phyloP scores from a whole-genome alignment of 2,329 filamentous ascomycete genomes.

The Alternaria dauci region DNA sequence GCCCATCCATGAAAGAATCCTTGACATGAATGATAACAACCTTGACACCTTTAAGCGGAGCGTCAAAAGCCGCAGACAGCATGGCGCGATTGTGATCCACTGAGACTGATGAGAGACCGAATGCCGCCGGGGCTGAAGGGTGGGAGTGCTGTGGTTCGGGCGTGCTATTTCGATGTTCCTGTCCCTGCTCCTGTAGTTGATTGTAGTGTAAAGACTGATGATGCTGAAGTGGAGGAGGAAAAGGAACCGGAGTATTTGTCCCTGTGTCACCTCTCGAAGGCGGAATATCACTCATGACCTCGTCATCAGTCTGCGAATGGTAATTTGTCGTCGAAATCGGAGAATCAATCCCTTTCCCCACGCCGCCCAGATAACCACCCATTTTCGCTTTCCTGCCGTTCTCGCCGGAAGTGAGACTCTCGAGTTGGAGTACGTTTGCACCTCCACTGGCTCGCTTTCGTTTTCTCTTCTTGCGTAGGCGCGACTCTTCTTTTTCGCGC shows the following conservation, averaged over 20 bases:
- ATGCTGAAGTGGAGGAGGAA: not conserved
- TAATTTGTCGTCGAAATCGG: slow-evolving; percentile 14
- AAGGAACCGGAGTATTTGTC: slow-evolving; percentile 30
- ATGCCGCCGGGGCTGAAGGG: slow-evolving; percentile 33
- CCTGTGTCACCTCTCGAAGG: slow-evolving; percentile 22
- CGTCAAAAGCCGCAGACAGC: slow-evolving; percentile 36
- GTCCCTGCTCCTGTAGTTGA: not conserved
- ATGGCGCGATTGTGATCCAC: slow-evolving; percentile 41
- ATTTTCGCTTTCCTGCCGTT: slow-evolving; percentile 28
- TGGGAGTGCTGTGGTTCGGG: slow-evolving; percentile 19
- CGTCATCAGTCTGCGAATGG: slow-evolving; percentile 32
- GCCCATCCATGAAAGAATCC: slow-evolving; percentile 79
- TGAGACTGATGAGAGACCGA: slow-evolving; percentile 34
- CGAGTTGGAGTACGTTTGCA: slow-evolving; percentile 40
- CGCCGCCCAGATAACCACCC: slow-evolving; percentile 9
- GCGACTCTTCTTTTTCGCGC: slow-evolving; percentile 39
- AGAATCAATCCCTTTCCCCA: slow-evolving; percentile 25
- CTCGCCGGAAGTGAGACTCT: slow-evolving; percentile 7
- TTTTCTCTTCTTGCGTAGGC: slow-evolving; percentile 61
- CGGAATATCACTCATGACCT: slow-evolving; percentile 39
- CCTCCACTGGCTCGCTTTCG: slow-evolving; percentile 64
- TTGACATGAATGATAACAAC: slow-evolving; percentile 95
- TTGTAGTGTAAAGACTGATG: not conserved
- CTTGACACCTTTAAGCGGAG: slow-evolving; percentile 74
- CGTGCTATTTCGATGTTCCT: not conserved